Evolutionary conservation across 176 grass and related monocot genomes (phyloP).

Genomic region (Oryza meridionalis): DNA sequence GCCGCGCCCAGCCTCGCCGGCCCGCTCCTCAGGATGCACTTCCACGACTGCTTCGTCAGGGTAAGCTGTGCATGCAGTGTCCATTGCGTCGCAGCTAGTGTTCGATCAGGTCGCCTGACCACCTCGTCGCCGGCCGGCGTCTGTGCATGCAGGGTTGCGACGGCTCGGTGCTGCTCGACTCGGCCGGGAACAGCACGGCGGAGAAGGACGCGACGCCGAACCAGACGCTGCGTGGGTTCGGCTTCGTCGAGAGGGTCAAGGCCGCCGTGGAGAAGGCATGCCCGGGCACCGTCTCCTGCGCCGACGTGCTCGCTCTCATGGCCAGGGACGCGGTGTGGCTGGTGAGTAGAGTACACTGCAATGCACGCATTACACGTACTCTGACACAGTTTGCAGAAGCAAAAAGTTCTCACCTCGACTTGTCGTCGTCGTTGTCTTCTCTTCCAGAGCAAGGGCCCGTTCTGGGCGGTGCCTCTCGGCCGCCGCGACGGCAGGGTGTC

Average conservation of each 20-base stretch:
- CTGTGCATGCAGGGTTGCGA: slow-evolving; percentile 64
- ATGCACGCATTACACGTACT: not conserved
- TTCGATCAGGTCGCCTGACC: not conserved
- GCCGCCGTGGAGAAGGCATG: slow-evolving; percentile 70
- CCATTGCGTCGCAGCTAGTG: not conserved
- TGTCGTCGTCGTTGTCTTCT: not conserved
- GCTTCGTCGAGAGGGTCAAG: slow-evolving; percentile 72
- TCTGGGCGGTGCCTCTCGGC: slow-evolving; percentile 70
- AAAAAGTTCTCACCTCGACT: not conserved
- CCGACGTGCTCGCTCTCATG: slow-evolving; percentile 70
- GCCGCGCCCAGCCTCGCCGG: slow-evolving; percentile 77
- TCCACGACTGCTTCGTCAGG: slow-evolving; percentile 97
- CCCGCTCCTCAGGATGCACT: slow-evolving; percentile 84
- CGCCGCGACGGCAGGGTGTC: slow-evolving; percentile 72
- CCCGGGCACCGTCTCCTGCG: slow-evolving; percentile 78
- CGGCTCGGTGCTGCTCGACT: slow-evolving; percentile 72
- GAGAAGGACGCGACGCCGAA: slow-evolving; percentile 80
- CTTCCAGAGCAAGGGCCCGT: slow-evolving; percentile 70
- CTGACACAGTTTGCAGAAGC: too few species aligned
- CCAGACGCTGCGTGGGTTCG: slow-evolving; percentile 67
- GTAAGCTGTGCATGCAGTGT: slow-evolving; percentile 29
- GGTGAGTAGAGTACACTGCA: slow-evolving; percentile 31
- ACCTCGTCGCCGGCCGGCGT: too few species aligned
- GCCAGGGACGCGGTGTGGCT: slow-evolving; percentile 77
- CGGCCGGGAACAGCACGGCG: slow-evolving; percentile 38